Base-by-base conservation (phyloP, 2,329 filamentous ascomycete species). In the Sarocladium strictum region DNA sequence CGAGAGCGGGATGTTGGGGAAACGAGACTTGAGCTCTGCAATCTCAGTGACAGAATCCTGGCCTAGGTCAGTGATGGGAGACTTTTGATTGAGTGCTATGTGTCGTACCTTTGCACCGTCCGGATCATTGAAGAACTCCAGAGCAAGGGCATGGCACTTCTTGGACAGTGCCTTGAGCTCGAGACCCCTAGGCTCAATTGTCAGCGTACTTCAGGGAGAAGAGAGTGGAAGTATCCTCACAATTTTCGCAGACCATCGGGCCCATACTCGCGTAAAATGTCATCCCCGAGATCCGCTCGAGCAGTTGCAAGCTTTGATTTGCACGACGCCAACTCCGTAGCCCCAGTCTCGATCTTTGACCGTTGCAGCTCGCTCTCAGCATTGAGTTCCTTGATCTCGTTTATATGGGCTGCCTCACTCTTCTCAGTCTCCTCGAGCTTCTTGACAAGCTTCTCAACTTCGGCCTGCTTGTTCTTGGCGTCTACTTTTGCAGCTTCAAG, bases 401-500 rank as follows among this genome's bases (percentile, higher is more conserved):
- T 58, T 2, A 54, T 54, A 1, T 62, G 60, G 1, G 52, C 58
- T 27, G 58, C 58, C 3, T 58, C 58, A 49, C 60, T 54, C 12
- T 54, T 54, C 17, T 64, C 59, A 0, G 59, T 54, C 1, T 58
- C 51, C 7, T 59, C 49, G 45, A 66, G 24, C 5, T 37, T 56
- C 53, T 57, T 53, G 49, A 57, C 62, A 47, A 66, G 52, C 56
- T 75, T 75, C 57, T 75, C 73, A 29, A 75, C 73, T 45, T 76
- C 75, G 43, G 76, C 73, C 11, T 57, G 35, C 38, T 57, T 62
- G n/a, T 53, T 53, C 51, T 75, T 76, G 53, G 75, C 74, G 37
- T 77, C 69, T 32, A 71, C 70, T 56, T 73, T 69, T 3, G 79
- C 68, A 59, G 75, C 71, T 54, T 58, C 55, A 0, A 66, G 56